phyloP scores from a whole-genome alignment of 140 eudicot species.

The Flaveria floridana region DNA sequence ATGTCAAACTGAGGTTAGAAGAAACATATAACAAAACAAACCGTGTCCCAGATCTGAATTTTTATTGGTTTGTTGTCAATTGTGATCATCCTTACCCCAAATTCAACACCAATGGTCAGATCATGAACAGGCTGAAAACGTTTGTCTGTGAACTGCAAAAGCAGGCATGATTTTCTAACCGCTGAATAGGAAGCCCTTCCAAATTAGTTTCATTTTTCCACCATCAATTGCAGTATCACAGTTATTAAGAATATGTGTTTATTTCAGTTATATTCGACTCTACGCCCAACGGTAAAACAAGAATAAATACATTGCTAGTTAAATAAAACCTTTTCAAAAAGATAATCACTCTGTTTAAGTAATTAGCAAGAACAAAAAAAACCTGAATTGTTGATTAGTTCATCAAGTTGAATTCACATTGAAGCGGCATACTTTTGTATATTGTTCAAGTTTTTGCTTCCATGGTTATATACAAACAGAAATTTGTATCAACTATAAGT shows the following conservation, averaged over 20 bases:
- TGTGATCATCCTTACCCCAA: slow-evolving; percentile 93
- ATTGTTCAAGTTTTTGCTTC: not conserved
- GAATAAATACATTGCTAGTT: not conserved
- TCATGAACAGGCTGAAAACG: slow-evolving; percentile 95
- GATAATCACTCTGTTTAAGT: not conserved
- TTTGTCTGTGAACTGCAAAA: slow-evolving; percentile 89
- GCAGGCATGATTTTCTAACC: slow-evolving; percentile 91
- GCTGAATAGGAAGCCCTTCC: slow-evolving; percentile 40
- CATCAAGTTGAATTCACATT: not conserved
- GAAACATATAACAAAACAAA: slow-evolving; percentile 28
- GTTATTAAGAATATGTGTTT: not conserved
- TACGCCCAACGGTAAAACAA: not conserved
- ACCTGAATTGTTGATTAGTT: not conserved
- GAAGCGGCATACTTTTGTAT: not conserved
- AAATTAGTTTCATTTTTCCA: slow-evolving; percentile 4
- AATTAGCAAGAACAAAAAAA: not conserved
- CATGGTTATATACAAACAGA: slow-evolving; percentile 1
- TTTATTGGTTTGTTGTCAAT: slow-evolving; percentile 83
- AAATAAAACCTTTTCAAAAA: not conserved
- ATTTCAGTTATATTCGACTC: not conserved
- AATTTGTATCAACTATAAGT: not conserved
- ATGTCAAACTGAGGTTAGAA: not conserved
- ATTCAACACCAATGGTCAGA: slow-evolving; percentile 92
- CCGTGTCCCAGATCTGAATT: slow-evolving; percentile 97
- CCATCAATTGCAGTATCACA: not conserved